Evolutionary conservation across 108 stramenopile species (phyloP), one percentile per base, ranked within the genome.

Genomic region (Cyclostephanos invisitatus): DNA sequence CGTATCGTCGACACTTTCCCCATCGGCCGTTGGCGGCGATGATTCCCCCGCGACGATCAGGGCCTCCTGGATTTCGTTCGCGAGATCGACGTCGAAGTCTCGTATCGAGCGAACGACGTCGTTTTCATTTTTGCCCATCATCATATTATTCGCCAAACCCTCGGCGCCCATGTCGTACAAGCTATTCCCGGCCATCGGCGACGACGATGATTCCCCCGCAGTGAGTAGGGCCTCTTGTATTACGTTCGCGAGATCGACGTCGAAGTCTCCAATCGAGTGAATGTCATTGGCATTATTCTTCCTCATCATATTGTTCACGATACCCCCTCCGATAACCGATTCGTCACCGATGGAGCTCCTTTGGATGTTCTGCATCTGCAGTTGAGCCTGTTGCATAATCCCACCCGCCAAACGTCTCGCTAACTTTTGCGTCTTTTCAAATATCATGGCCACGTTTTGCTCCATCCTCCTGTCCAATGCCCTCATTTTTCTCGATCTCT

Each of bases 1-100:
- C 18, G 5, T 18, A 53, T 3, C 24, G 20, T 53, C 7, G 18
- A 20, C 0, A 1, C 0, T 53, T 53, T 53, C n/a, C 3, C n/a
- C n/a, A n/a, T 24, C 7, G 18, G 18, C n/a, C 3, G n/a, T n/a
- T 18, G 7, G 29, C 51, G 60, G 37, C 12, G 60, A 62, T 62
- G n/a, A 8, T 5, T 28, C 51, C 32, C 24, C 27, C 62, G 20
- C 38, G 17, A 38, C 40, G 25, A 50, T 21, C 53, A 80, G 57
- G 18, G 78, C 74, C 24, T 48, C 74, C 46, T 78, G 70, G 21
- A 78, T 78, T 72, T 72, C 77, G 53, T 29, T 58, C 20, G 77
- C 77, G 32, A 78, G 70, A 25, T 65, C 65, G 42, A 44, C 18
- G 46, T 78, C 77, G 48, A 78, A 78, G 53, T 78, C 77, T 38